Percentiles rank a stretch among this genome's conserved stretches.
Conservation (phyloP, 139 green algal species). For the Chlorella sp. region DNA sequence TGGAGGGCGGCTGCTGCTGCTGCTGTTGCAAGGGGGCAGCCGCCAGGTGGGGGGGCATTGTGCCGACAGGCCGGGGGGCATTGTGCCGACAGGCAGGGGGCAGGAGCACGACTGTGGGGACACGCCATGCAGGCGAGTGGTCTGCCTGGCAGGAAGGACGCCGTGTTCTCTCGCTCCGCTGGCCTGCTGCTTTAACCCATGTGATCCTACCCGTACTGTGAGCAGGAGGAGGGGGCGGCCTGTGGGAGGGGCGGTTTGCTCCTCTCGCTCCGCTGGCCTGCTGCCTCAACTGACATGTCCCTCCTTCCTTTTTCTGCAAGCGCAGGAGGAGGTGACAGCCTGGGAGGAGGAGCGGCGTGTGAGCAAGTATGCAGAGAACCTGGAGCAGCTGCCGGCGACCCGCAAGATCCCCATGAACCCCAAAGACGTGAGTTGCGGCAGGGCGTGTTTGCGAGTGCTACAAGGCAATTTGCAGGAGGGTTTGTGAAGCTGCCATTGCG, state of each 20-base stretch:
- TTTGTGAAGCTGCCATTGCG: not conserved
- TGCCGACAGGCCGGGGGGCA: not conserved
- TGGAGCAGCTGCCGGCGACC: conserved; percentile 84
- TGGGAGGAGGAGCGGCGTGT: conserved; percentile 87
- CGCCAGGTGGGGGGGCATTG: not conserved
- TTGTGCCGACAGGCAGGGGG: too few species aligned
- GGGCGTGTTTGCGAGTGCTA: not conserved
- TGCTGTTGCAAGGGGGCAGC: not conserved
- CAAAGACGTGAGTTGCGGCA: conserved; percentile 16
- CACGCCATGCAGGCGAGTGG: not conserved
- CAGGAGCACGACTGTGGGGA: too few species aligned
- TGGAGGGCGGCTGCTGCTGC: not conserved
- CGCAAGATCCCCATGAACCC: conserved; percentile 83
- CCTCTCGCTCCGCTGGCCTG: not conserved
- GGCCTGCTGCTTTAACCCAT: too few species aligned
- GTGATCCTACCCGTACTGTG: too few species aligned
- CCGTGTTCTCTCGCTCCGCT: too few species aligned
- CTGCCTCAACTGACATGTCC: not conserved
- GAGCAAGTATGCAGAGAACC: conserved; percentile 84
- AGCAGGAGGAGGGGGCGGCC: too few species aligned
- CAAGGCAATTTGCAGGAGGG: not conserved
- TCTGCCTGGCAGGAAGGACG: not conserved
- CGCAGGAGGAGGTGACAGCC: conserved; percentile 48
- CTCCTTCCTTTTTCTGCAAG: too few species aligned
- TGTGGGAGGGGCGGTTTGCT: too few species aligned